These are phyloP conservation scores for Yarrowia porcina DNA, from an alignment of 805 yeast genomes.

Conservation along the genomic window DNA sequence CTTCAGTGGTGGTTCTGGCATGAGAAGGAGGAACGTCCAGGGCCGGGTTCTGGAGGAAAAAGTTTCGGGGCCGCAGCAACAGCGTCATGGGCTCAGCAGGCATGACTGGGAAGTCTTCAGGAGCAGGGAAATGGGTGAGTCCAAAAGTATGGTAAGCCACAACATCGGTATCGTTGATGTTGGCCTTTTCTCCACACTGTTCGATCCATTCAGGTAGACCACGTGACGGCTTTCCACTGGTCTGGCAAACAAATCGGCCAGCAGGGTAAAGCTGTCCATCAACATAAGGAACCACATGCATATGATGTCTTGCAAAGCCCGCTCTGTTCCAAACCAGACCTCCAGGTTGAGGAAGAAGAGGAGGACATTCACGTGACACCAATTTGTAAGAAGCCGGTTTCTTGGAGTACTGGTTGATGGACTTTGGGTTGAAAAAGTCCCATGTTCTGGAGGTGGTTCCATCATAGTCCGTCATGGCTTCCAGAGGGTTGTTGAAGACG, in stretches of 20 bases:
- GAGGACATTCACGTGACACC: conserved; percentile 71
- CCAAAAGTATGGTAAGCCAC: conserved; percentile 80
- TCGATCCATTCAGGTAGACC: conserved; percentile 31
- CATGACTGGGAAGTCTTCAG: conserved; percentile 88
- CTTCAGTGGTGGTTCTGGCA: conserved; percentile 2
- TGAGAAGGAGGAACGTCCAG: conserved; percentile 60
- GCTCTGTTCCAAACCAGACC: conserved; percentile 78
- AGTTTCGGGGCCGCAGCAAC: conserved; percentile 72
- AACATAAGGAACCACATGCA: conserved; percentile 66
- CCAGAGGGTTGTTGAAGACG: background rate
- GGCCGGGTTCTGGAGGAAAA: conserved; percentile 74
- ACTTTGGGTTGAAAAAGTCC: conserved; percentile 58
- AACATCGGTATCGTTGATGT: conserved; percentile 56
- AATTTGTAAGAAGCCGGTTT: conserved; percentile 74
- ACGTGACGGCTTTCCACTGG: conserved; percentile 35
- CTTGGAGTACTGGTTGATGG: conserved; percentile 63
- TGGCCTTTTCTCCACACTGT: conserved; percentile 33
- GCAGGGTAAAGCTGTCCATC: conserved; percentile 78
- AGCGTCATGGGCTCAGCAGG: conserved; percentile 79
- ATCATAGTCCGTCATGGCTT: conserved; percentile 64
- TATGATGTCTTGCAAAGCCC: conserved; percentile 68
- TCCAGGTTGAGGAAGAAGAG: conserved; percentile 68
- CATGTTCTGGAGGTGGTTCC: conserved; percentile 60
- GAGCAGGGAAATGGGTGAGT: conserved; percentile 81
- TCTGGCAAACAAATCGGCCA: conserved; percentile 46